phyloP scores from a whole-genome alignment of 2,329 filamentous ascomycete genomes.

The Colletotrichum camelliae region DNA sequence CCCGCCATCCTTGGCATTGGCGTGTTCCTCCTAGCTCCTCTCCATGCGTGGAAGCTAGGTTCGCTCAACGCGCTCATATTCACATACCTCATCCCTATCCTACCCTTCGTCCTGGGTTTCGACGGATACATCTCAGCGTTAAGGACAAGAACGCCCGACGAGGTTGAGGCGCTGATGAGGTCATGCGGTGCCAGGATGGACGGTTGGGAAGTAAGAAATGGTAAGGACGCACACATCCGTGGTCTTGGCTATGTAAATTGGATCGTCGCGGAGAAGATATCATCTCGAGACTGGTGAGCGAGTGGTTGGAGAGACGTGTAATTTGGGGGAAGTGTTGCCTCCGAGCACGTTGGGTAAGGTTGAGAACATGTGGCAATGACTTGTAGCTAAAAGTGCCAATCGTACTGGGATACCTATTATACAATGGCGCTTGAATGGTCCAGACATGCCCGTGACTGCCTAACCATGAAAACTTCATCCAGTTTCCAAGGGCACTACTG shows the following conservation, averaged over 20 bases:
- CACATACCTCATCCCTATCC: constrained; percentile 68
- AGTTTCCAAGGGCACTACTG: no score
- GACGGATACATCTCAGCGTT: constrained; percentile 73
- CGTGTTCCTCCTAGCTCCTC: constrained; percentile 56
- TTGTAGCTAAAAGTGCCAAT: background rate
- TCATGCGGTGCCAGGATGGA: constrained; percentile 51
- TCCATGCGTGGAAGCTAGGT: constrained; percentile 57
- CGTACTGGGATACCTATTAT: no score
- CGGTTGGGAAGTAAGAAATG: constrained; percentile 56
- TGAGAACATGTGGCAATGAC: background rate
- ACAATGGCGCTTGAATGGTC: no score
- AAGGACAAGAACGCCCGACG: constrained; percentile 69
- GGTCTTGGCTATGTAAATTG: constrained; percentile 57
- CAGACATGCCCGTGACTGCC: no score
- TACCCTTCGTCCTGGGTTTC: constrained; percentile 71
- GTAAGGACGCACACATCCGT: constrained; percentile 52
- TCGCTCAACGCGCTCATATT: constrained; percentile 65
- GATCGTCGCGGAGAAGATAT: constrained; percentile 41
- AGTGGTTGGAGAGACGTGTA: background rate
- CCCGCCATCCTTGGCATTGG: constrained; percentile 58
- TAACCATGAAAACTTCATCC: no score
- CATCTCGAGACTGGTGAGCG: background rate
- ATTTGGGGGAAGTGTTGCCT: background rate
- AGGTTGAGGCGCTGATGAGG: constrained; percentile 66
- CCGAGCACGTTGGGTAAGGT: background rate